A percentile compares a stretch with the other conserved stretches of the same genome.
Conservation (phyloP, 2,329 filamentous ascomycete species). For the Aspergillus nomiae region DNA sequence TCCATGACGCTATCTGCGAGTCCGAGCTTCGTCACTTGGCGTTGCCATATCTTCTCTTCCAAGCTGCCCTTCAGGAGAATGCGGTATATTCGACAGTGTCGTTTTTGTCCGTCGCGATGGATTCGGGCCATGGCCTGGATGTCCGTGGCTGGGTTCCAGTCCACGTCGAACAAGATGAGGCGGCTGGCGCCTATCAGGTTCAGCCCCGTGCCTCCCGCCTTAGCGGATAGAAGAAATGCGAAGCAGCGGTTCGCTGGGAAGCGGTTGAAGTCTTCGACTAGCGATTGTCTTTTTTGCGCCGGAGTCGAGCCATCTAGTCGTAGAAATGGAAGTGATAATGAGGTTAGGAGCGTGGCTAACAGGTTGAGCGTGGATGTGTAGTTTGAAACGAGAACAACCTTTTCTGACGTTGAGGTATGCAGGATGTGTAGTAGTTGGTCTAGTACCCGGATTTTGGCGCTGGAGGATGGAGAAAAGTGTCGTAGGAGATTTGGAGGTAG, state of each 20-base stretch:
- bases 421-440: conserved; percentile 66
- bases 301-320: conserved; percentile 71
- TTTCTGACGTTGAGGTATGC: conserved; percentile 64
- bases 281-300: conserved; percentile 62
- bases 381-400: conserved; percentile 75
- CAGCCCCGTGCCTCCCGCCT: conserved; percentile 69
- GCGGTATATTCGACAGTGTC: conserved; percentile 68
- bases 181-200: conserved; percentile 72
- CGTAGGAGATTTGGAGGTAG: conserved; percentile 59
- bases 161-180: conserved; percentile 71
- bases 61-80: conserved; percentile 68
- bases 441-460: conserved; percentile 67
- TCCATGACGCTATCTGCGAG: conserved; percentile 73
- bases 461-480: conserved; percentile 58
- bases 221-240: conserved; percentile 72
- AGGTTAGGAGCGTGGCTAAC: conserved; percentile 62
- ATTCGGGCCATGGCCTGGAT: conserved; percentile 75
- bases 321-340: conserved; percentile 63
- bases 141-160: conserved; percentile 76
- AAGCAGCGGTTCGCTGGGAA: conserved; percentile 59
- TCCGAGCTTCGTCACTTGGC: conserved; percentile 70
- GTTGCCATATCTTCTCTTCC: conserved; percentile 75
- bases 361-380: conserved; percentile 73
- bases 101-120: conserved; percentile 71
- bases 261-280: conserved; percentile 72